Percentiles rank a stretch among this genome's conserved stretches.
phyloP scores from a whole-genome alignment of 139 green algal species.

The Zygnema cylindricum region DNA sequence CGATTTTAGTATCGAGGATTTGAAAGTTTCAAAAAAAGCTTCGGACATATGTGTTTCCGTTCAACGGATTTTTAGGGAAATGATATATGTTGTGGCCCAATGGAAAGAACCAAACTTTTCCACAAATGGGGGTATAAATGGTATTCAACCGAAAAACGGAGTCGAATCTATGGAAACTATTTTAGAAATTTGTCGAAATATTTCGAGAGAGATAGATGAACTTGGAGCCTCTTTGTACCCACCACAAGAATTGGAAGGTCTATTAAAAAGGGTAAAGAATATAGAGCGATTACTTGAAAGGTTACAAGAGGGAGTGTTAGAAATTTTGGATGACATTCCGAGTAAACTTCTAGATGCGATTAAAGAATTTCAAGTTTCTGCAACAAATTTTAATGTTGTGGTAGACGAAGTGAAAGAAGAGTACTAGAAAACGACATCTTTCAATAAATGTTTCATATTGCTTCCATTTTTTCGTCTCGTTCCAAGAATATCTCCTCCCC shows the following conservation, averaged over 20 bases:
- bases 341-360: too few relatives aligned
- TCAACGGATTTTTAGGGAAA: neutral
- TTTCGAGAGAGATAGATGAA: slow-evolving; percentile 26
- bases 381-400: too few relatives aligned
- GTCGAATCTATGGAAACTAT: slow-evolving; percentile 22
- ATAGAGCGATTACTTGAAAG: too few relatives aligned
- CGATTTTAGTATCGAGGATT: slow-evolving; percentile 6
- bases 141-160: neutral
- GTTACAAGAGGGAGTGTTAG: too few relatives aligned
- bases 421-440: too few relatives aligned
- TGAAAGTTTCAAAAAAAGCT: neutral
- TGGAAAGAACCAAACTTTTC: neutral
- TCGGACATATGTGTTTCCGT: neutral
- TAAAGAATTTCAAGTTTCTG: too few relatives aligned
- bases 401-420: too few relatives aligned
- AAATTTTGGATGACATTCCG: too few relatives aligned
- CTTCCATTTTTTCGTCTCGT: neutral
- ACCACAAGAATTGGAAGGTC: neutral
- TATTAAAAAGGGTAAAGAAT: neutral
- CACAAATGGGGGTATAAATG: slow-evolving; percentile 12
- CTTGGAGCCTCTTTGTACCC: slow-evolving; percentile 31
- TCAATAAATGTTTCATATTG: too few relatives aligned
- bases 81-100: slow-evolving; percentile 21
- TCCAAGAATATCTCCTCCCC: neutral
- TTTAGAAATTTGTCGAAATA: slow-evolving; percentile 4